Evolutionary conservation across 1,284 basidiomycete species (phyloP), one percentile per base, ranked within the genome.

Genomic region (Xerocomus nothofagi): DNA sequence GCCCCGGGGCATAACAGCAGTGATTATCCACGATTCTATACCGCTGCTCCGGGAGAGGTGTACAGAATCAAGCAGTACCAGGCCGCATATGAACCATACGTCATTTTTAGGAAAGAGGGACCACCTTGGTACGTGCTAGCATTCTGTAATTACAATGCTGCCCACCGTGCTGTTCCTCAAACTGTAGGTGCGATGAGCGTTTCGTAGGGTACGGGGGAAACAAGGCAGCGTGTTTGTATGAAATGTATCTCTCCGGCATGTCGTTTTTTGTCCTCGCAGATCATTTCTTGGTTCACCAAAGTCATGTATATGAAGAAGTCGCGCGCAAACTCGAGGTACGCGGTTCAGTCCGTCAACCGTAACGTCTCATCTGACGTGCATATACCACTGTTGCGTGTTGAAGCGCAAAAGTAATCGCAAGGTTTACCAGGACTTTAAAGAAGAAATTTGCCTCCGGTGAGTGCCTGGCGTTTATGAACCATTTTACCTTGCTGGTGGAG

Each of bases 231-330:
- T 85, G 84, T 58, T 65, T 85, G 20, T 85, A 79, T 60, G 82
- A 82, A 60, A 77, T 86, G 68, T 82, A 82, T 63, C 66, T 85
- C 27, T 78, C 79, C 17, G 83, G 83, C 3, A 78, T 91, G 37
- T 82, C 84, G 10, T 91, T 84, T 67, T 89, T 85, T 63, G 88
- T 93, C 30, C 77, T 93, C 17, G 74, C 86, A 6, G 89, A 93
- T 64, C 90, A 93, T 66, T 93, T 92, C 61, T 74, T 93, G 48
- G 82, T 93, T 39, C 91, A 93, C 64, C 90, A 91, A 70, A 88
- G 82, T 54, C 91, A 93, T 59, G 70, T 73, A 12, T 93, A 93
- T 62, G 88, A 90, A 59, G 90, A 92, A 65, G 73, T 75, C 39
- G 81, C 79, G 8, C 74, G 89, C 9, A 79, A 77, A 55, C 75